Evolutionary conservation across 495 filamentous ascomycete species (phyloP).

Genomic region (Peziza echinospora): DNA sequence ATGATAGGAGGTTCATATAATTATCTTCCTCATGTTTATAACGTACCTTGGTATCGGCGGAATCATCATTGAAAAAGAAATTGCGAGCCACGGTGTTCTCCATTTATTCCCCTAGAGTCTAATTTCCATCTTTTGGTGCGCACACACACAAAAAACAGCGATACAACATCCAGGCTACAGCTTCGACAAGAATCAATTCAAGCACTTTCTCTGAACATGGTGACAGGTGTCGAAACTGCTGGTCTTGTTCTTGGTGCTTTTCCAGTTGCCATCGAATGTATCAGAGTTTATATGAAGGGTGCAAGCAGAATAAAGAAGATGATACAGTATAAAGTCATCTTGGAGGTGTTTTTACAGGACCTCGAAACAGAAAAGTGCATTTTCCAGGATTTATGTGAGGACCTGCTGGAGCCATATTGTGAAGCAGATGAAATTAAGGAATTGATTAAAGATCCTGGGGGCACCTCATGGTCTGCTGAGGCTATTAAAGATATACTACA

Average conservation of each 20-base stretch:
- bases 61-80: too few relatives aligned
- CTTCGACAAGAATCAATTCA: too few relatives aligned
- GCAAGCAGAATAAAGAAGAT: neutral
- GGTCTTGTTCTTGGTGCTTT: neutral
- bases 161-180: too few relatives aligned
- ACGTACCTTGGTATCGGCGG: too few relatives aligned
- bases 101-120: too few relatives aligned
- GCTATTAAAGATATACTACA: too few relatives aligned
- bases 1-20: too few relatives aligned
- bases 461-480: neutral
- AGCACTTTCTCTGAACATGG: too few relatives aligned
- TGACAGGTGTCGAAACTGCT: neutral
- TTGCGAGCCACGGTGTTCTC: too few relatives aligned
- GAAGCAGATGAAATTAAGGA: neutral
- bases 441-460: neutral
- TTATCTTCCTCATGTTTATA: too few relatives aligned
- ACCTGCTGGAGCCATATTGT: neutral
- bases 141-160: too few relatives aligned
- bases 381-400: neutral
- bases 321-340: neutral
- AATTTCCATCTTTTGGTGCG: too few relatives aligned
- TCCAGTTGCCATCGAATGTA: neutral
- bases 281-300: neutral
- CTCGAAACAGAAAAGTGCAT: neutral
- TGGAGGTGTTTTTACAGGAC: neutral